Evolutionary conservation across 306 rosid genomes (phyloP).

Genomic region (Acacia acuminata): DNA sequence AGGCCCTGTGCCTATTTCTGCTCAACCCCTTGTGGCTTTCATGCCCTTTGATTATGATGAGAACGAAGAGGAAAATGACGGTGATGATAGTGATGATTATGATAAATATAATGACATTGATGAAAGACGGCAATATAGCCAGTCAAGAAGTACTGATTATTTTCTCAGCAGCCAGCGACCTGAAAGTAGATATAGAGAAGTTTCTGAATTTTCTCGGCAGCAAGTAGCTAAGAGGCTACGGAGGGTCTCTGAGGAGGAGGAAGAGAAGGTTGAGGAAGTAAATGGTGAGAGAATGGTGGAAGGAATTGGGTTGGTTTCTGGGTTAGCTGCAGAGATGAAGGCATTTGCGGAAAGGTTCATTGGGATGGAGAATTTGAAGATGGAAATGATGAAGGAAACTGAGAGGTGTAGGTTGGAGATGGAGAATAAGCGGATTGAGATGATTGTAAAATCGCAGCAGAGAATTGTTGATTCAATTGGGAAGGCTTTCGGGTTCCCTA

Average conservation of each 20-base stretch:
- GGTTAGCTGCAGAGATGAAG: constrained; percentile 63
- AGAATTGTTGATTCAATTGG: constrained; percentile 76
- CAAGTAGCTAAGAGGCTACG: constrained; percentile 31
- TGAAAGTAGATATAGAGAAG: constrained; percentile 19
- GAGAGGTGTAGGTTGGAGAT: constrained; percentile 74
- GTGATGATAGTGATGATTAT: not conserved
- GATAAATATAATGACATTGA: constrained; percentile 22
- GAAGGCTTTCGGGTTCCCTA: constrained; percentile 54
- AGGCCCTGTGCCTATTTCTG: constrained; percentile 86
- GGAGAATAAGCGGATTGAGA: constrained; percentile 70
- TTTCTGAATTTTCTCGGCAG: constrained; percentile 11
- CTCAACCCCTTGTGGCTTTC: constrained; percentile 37
- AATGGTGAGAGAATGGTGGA: constrained; percentile 5
- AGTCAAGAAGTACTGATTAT: constrained; percentile 49
- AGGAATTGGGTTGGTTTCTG: constrained; percentile 37
- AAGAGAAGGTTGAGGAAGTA: constrained; percentile 25
- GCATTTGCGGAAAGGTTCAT: constrained; percentile 55
- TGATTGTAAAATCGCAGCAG: constrained; percentile 67
- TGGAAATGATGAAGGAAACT: constrained; percentile 81
- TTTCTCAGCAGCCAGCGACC: constrained; percentile 41
- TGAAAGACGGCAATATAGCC: constrained; percentile 15
- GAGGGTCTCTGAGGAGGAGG: not conserved
- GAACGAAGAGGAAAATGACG: not conserved
- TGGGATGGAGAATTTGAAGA: constrained; percentile 77
- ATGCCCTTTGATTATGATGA: not conserved